Evolutionary conservation across 1,284 basidiomycete species (phyloP), one percentile per base, ranked within the genome.

Genomic region (Heterobasidion irregulare): DNA sequence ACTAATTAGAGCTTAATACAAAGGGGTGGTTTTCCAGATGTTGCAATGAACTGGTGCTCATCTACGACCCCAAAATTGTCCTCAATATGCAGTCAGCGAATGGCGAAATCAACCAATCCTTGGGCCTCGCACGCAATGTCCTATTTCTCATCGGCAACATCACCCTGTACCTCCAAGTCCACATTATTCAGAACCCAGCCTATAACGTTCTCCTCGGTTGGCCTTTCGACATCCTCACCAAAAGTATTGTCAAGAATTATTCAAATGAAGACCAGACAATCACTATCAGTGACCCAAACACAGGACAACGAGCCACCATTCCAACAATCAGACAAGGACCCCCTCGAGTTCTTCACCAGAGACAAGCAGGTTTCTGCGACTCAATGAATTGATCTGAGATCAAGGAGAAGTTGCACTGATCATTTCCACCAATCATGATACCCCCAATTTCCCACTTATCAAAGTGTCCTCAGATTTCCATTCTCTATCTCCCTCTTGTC

Each of bases 191-290:
- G 1, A 54, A 56, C 0, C 60, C 68, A 0, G 63, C 72, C 0
- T 72, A 73, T 57, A 59, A 65, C 26, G 61, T 71, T 3, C 57
- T 72, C 7, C 47, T 48, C 1, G 26, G 47, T 8, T 5, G 16
- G 6, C 47, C 47, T 2, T 48, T 48, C 2, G 15, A 48, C 16
- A 19, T 48, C 18, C 16, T 48, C 1, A 48, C 16, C 1, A 2
- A 19, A 33, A 48, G 47, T 32, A 13, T 48, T 32, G 47, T 48
- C 33, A 19, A 26, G 2, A 48, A 48, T 13, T 48, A 16, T 26
- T 15, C 2, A 1, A 48, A 48, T 3, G 47, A 48, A 10, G 26
- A 48, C 8, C 47, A 48, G 18, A 48, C 3, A 1, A 48, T 19
- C 47, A 48, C 2, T 2, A 19, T 48, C 8, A 15, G 26, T 32